Evolutionary conservation across 1,284 basidiomycete species (phyloP).

Genomic region (Xanthoconium separans): DNA sequence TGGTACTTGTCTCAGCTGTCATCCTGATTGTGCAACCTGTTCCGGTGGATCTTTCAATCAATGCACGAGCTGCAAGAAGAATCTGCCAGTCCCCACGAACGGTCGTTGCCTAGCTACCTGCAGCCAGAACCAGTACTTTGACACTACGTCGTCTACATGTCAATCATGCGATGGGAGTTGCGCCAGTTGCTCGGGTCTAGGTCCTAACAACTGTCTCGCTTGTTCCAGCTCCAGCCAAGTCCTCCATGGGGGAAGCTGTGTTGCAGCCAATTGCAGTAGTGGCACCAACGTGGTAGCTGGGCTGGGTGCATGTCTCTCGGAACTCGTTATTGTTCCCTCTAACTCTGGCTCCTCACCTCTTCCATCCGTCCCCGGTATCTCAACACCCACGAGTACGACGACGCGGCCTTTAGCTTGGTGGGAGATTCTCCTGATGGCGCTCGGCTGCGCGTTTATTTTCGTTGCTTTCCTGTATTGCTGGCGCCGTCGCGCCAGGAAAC

Average conservation of each 20-base stretch:
- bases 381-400: slow-evolving; percentile 38
- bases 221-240: slow-evolving; percentile 64
- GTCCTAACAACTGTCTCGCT: slow-evolving; percentile 66
- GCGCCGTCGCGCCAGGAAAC: slow-evolving; percentile 66
- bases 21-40: slow-evolving; percentile 79
- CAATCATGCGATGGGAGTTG: slow-evolving; percentile 71
- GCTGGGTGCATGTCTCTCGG: slow-evolving; percentile 74
- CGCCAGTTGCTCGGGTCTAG: slow-evolving; percentile 68
- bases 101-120: slow-evolving; percentile 78
- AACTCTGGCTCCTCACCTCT: slow-evolving; percentile 45
- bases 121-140: slow-evolving; percentile 68
- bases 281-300: slow-evolving; percentile 57
- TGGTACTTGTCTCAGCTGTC: slow-evolving; percentile 67
- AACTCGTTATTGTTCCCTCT: slow-evolving; percentile 59
- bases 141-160: slow-evolving; percentile 60
- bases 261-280: slow-evolving; percentile 55
- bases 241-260: slow-evolving; percentile 63
- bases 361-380: slow-evolving; percentile 58
- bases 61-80: slow-evolving; percentile 66
- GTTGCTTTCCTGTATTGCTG: slow-evolving; percentile 61
- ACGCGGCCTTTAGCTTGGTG: slow-evolving; percentile 61
- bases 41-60: slow-evolving; percentile 70
- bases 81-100: slow-evolving; percentile 66
- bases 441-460: slow-evolving; percentile 78
- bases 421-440: slow-evolving; percentile 78